Percentiles rank a stretch among this genome's conserved stretches.
These are phyloP conservation scores for Skeletonema marinoi DNA, from an alignment of 108 stramenopile genomes.

Conservation along the genomic window DNA sequence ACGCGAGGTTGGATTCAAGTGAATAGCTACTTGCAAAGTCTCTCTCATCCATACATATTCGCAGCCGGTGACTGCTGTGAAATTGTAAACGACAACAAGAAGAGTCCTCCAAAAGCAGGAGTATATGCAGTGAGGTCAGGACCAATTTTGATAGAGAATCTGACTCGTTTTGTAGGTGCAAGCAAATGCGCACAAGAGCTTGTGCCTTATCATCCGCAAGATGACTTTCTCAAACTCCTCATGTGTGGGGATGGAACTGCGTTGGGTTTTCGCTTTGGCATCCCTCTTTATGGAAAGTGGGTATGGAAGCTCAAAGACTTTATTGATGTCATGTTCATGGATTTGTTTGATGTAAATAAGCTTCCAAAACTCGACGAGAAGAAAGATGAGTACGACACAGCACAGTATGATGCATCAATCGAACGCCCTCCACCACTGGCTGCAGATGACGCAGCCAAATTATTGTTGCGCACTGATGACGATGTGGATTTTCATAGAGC, in stretches of 20 bases:
- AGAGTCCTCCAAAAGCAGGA: constrained; percentile 81
- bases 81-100: constrained; percentile 38
- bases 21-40: constrained; percentile 72
- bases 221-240: constrained; percentile 84
- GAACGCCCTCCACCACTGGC: constrained; percentile 23
- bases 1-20: constrained; percentile 84
- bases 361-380: constrained; percentile 36
- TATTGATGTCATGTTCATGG: constrained; percentile 85
- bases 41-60: constrained; percentile 80
- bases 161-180: constrained; percentile 48
- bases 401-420: constrained; percentile 63
- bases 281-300: constrained; percentile 86
- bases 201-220: constrained; percentile 68
- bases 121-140: constrained; percentile 91
- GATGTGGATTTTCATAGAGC: constrained; percentile 68
- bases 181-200: constrained; percentile 21
- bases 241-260: constrained; percentile 88
- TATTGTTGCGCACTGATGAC: constrained; percentile 69
- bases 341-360: constrained; percentile 63
- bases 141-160: constrained; percentile 79
- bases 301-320: constrained; percentile 82
- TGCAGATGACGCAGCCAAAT: constrained; percentile 55
- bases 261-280: constrained; percentile 87
- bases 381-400: constrained; percentile 56
- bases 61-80: constrained; percentile 88